Percentiles rank a stretch among this genome's conserved stretches.
Evolutionary conservation across 257 asterid genomes (phyloP).

Genomic region (Verbascum thapsus): DNA sequence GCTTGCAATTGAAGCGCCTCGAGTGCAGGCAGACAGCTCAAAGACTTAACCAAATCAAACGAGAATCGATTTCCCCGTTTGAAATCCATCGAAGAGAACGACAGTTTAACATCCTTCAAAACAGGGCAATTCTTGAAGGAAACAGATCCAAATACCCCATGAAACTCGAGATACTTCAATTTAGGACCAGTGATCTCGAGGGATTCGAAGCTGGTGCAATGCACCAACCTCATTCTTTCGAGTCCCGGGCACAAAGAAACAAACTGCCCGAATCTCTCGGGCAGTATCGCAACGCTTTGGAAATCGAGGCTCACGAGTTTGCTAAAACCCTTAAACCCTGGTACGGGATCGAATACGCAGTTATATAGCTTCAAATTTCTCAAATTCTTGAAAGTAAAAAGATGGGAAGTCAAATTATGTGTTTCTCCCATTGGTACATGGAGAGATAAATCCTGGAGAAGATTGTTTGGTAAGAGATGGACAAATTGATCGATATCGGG

Average conservation of each 20-base stretch:
- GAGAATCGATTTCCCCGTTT: constrained; percentile 43
- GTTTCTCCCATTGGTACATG: constrained; percentile 47
- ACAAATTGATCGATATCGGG: constrained; percentile 52
- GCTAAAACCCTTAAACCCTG: constrained; percentile 46
- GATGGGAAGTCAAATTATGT: constrained; percentile 42
- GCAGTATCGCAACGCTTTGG: constrained; percentile 35
- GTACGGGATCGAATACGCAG: constrained; percentile 45
- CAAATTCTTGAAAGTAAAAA: constrained; percentile 44
- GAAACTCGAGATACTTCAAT: constrained; percentile 49
- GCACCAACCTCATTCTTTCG: constrained; percentile 49
- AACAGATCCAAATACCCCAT: constrained; percentile 46
- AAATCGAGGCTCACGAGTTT: constrained; percentile 54
- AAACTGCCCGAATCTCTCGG: constrained; percentile 36
- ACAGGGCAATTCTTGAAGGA: constrained; percentile 50
- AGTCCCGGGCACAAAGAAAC: constrained; percentile 46
- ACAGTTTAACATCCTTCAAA: constrained; percentile 41
- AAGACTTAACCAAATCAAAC: constrained; percentile 47
- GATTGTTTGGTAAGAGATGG: constrained; percentile 38
- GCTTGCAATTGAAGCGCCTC: constrained; percentile 53
- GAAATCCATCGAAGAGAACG: constrained; percentile 44
- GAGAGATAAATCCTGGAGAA: constrained; percentile 52
- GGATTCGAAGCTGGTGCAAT: constrained; percentile 48
- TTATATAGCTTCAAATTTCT: constrained; percentile 47
- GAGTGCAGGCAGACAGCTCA: constrained; percentile 48
- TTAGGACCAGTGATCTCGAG: constrained; percentile 45